Evolutionary conservation across 768 basidiomycete species (phyloP).

Genomic region (Fomitopsis serialis): DNA sequence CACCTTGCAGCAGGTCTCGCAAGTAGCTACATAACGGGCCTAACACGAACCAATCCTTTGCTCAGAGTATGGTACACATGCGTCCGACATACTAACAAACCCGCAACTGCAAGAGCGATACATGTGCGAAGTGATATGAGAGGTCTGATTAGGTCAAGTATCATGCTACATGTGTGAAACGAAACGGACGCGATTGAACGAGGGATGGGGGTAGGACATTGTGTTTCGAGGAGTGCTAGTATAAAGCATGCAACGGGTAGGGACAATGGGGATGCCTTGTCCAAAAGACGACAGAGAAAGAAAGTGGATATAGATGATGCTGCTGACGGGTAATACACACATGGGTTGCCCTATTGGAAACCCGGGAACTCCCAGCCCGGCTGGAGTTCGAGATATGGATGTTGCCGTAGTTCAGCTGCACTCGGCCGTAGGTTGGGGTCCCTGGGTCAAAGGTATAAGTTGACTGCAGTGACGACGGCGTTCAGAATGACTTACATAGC

Average conservation of each 20-base stretch:
- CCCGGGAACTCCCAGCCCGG: slow-evolving; percentile 73
- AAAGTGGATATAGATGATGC: slow-evolving; percentile 1
- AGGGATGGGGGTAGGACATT: neutral
- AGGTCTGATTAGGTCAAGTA: too few species aligned
- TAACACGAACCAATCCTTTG: too few species aligned
- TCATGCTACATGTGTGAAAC: slow-evolving; percentile 1
- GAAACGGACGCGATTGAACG: neutral
- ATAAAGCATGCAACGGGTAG: slow-evolving; percentile 15
- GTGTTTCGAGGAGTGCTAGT: slow-evolving; percentile 12
- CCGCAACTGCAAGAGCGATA: too few species aligned
- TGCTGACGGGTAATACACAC: neutral
- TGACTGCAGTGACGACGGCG: neutral
- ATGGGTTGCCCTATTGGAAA: slow-evolving; percentile 21
- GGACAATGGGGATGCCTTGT: neutral
- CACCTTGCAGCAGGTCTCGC: too few species aligned
- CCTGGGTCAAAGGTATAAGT: slow-evolving; percentile 31
- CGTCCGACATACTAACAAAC: too few species aligned
- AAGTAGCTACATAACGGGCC: too few species aligned
- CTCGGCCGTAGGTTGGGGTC: slow-evolving; percentile 81
- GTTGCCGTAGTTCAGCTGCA: slow-evolving; percentile 72
- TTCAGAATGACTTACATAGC: slow-evolving; percentile 58
- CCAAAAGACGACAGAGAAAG: neutral
- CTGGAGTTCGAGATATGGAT: slow-evolving; percentile 72
- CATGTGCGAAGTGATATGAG: too few species aligned
- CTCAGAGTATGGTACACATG: too few species aligned